phyloP scores from a whole-genome alignment of 441 rosid species.

The Euphorbia celastroides region DNA sequence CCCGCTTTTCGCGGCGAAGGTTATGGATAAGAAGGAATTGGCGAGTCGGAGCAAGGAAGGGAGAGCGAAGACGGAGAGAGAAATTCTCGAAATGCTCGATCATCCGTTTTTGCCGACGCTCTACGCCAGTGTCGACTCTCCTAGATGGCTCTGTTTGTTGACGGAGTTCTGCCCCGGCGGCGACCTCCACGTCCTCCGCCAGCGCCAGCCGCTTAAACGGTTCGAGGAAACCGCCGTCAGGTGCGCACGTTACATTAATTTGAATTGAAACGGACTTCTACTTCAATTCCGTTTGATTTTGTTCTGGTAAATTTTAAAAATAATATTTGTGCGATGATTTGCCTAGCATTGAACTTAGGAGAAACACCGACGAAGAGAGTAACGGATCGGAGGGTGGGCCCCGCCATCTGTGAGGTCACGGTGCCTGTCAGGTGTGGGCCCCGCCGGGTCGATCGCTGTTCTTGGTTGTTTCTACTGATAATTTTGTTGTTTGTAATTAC shows the following conservation, averaged over 20 bases:
- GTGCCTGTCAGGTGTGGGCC: slow-evolving; percentile 28
- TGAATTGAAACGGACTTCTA: slow-evolving; percentile 6
- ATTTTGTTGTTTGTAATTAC: too few relatives aligned
- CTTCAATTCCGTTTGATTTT: neutral
- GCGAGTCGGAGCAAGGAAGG: slow-evolving; percentile 74
- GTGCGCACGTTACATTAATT: slow-evolving; percentile 33
- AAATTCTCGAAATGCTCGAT: slow-evolving; percentile 71
- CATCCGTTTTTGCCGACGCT: slow-evolving; percentile 89
- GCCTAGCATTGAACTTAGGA: neutral
- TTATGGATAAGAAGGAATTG: slow-evolving; percentile 87
- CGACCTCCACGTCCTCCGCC: slow-evolving; percentile 95
- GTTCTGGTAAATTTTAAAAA: neutral
- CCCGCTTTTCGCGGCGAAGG: slow-evolving; percentile 60
- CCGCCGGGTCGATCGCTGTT: slow-evolving; percentile 16
- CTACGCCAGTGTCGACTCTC: slow-evolving; percentile 66
- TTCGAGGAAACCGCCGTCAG: slow-evolving; percentile 88
- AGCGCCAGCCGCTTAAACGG: slow-evolving; percentile 69
- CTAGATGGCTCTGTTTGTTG: slow-evolving; percentile 71
- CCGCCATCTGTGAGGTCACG: slow-evolving; percentile 25
- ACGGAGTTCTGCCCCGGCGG: slow-evolving; percentile 97
- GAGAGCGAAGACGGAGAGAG: slow-evolving; percentile 77
- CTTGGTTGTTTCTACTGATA: neutral
- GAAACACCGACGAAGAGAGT: slow-evolving; percentile 23
- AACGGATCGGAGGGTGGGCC: slow-evolving; percentile 35
- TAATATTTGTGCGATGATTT: neutral